These are phyloP conservation scores for Bryoerythrophyllum caledonicum DNA, from an alignment of 225 moss, liverwort and hornwort genomes.

Conservation along the genomic window DNA sequence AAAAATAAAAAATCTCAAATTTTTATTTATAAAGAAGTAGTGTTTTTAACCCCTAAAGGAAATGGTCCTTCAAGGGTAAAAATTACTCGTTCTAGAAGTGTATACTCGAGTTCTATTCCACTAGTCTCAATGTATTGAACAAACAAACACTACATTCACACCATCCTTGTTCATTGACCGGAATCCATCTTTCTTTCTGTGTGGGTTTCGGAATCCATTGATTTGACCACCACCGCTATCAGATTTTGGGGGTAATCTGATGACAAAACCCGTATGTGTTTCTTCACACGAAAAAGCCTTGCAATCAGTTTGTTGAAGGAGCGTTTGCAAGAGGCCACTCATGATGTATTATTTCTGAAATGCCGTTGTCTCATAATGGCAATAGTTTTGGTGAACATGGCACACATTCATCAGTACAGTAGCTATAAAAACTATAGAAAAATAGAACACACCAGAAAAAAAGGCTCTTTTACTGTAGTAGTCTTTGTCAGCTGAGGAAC, in stretches of 20 bases:
- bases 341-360: slow-evolving; percentile 8
- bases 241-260: background rate
- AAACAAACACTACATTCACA: no score
- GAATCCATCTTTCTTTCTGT: no score
- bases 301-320: background rate
- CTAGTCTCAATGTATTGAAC: no score
- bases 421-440: background rate
- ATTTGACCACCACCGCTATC: background rate
- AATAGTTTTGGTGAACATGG: slow-evolving; percentile 19
- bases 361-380: slow-evolving; percentile 8
- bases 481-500: background rate
- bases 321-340: slow-evolving; percentile 7
- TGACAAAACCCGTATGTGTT: background rate
- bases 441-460: background rate
- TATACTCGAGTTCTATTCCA: no score
- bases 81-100: no score
- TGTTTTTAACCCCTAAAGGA: no score
- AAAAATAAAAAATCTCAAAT: no score
- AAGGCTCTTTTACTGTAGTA: background rate
- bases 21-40: no score
- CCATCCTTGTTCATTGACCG: no score
- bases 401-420: slow-evolving; percentile 17
- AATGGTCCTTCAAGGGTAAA: no score
- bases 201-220: no score
- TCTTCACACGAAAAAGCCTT: background rate